Conservation (phyloP, 805 yeast genomes). For the Priceomyces melissophilus region DNA sequence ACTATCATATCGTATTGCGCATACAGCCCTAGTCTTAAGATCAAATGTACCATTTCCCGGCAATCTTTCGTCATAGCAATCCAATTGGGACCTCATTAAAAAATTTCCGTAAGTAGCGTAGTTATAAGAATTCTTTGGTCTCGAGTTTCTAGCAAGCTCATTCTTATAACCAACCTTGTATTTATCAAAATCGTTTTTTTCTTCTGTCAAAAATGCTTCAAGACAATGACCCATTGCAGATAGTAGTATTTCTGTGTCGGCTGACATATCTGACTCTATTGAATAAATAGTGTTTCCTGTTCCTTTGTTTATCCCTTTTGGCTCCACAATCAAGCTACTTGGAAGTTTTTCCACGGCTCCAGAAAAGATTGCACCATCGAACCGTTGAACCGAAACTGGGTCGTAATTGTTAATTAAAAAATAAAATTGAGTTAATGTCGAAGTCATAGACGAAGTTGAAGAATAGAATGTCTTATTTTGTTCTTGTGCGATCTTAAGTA, state of each 20-base stretch:
- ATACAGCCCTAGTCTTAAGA: conserved; percentile 85
- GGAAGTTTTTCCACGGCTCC: conserved; percentile 44
- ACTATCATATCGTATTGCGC: conserved; percentile 78
- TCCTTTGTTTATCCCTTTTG: conserved; percentile 31
- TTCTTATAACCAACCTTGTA: conserved; percentile 20
- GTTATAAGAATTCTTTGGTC: conserved; percentile 50
- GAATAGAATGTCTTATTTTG: conserved; percentile 50
- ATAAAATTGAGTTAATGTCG: conserved; percentile 71
- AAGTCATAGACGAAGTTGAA: conserved; percentile 88
- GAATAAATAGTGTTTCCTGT: conserved; percentile 45
- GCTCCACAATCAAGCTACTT: conserved; percentile 49
- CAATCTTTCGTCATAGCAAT: conserved; percentile 68
- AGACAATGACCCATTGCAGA: conserved; percentile 75
- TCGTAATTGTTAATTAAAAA: conserved; percentile 51
- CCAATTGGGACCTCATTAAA: conserved; percentile 86
- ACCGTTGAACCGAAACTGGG: conserved; percentile 17
- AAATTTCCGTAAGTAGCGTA: conserved; percentile 68
- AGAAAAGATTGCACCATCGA: conserved; percentile 41
- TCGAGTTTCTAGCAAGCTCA: conserved; percentile 7
- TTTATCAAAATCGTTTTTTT: conserved; percentile 47
- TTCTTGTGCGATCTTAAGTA: conserved; percentile 46
- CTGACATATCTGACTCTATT: conserved; percentile 66
- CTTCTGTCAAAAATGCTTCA: conserved; percentile 70
- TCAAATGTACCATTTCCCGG: conserved; percentile 95
- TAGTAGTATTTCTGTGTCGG: conserved; percentile 64